Evolutionary conservation across 2,329 filamentous ascomycete genomes (phyloP).

Genomic region (Plenodomus tracheiphilus): DNA sequence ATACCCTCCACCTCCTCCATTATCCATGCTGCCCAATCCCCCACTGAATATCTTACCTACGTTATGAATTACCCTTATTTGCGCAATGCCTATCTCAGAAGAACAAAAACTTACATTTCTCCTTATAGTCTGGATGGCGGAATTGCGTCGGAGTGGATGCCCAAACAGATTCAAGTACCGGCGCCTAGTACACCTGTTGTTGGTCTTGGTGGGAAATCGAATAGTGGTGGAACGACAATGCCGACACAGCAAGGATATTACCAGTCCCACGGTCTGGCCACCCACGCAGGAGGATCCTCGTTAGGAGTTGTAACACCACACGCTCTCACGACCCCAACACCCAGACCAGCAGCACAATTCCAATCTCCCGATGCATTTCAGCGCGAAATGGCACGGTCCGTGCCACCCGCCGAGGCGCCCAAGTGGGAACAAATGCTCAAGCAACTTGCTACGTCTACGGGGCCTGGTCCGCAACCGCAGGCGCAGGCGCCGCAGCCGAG

Average conservation of each 20-base stretch:
- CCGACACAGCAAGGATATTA: too few relatives aligned
- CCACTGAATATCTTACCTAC: constrained; percentile 48
- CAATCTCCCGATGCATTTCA: constrained; percentile 52
- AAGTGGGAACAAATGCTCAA: constrained; percentile 43
- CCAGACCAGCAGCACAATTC: constrained; percentile 45
- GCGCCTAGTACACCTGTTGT: background rate
- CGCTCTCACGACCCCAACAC: constrained; percentile 9
- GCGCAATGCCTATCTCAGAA: constrained; percentile 49
- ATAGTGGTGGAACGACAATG: constrained; percentile 4
- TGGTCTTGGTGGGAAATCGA: background rate
- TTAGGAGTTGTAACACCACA: too few relatives aligned
- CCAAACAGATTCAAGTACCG: constrained; percentile 19
- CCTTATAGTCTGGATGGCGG: constrained; percentile 50
- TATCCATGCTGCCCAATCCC: constrained; percentile 41
- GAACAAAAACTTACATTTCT: constrained; percentile 52
- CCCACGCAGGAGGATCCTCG: too few relatives aligned
- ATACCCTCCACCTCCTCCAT: constrained; percentile 39
- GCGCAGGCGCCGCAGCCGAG: constrained; percentile 22
- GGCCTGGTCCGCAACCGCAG: constrained; percentile 9
- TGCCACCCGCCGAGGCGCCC: constrained; percentile 22
- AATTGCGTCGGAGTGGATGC: constrained; percentile 47
- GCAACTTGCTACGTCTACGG: constrained; percentile 29
- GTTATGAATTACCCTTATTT: constrained; percentile 52
- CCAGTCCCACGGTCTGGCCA: too few relatives aligned
- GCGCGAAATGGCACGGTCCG: constrained; percentile 40